Base-by-base conservation (phyloP, 768 basidiomycete species). In the Lentinula raphanica region DNA sequence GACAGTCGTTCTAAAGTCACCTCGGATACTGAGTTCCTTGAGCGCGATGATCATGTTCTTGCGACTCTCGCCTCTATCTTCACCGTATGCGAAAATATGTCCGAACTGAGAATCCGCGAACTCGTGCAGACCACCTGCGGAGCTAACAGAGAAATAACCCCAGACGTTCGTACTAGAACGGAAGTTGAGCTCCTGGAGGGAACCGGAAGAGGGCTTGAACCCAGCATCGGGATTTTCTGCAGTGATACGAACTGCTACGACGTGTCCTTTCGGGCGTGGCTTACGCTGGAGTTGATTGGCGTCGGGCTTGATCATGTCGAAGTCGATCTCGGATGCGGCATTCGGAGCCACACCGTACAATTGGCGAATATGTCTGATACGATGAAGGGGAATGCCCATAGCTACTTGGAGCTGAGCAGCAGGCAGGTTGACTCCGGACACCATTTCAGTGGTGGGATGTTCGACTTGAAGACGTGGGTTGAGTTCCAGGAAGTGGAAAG, bases 41-140 rank as follows among this genome's bases (percentile, higher is more conserved):
- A 99, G 76, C 2, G 97, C 97, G 63, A 99, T 90, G 60, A 99
- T 96, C 96, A 99, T 99, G 71, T 98, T 98, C 80, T 99, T 99
- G 66, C 97, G 75, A 66, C 90, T 91, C 73, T 98, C 95, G 60
- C 84, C 78, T 63, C 97, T 92, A 69, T 98, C 96, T 72, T 95
- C 90, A 54, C 97, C 97, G 65, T 98, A 98, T 17, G 96, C 97
- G 64, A 99, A 99, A 69, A 98, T 98, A 69, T 99, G 97, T 55
- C 97, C 97, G 67, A 99, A 98, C 66, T 99, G 97, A 8, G 96
- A 98, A 73, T 99, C 97, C 40, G 97, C 97, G 66, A 94, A 98
- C 72, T 99, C 95, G 74, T 99, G 97, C 55, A 99, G 83, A 71
- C 96, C 97, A 70, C 97, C 97, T 9, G 95, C 89, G 13, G 89